Base-by-base conservation (phyloP, 1,139 yeast species). In the Pneumocystis sp. region DNA sequence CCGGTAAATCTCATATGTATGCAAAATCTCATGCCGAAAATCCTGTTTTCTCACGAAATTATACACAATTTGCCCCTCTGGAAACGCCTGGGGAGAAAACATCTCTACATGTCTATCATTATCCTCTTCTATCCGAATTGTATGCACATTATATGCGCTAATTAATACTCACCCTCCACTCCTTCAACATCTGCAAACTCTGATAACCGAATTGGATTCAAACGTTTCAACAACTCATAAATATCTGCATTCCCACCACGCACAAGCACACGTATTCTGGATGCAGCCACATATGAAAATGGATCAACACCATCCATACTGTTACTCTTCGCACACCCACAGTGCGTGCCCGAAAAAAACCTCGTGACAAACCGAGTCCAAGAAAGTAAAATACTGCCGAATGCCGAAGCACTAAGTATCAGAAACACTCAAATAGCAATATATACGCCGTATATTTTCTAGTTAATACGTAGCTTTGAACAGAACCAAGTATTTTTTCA, bases 1-100 rank as follows among this genome's bases (percentile, higher is more conserved):
- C 64, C 97, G 77, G 74, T 81, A 89, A 0, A 96, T 96, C 74
- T 93, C 97, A 69, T 91, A 84, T 74, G 91, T 97, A 70, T 87
- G 89, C 65, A 91, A 77, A 67, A 87, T 86, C 10, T 84, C 76
- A 29, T 81, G 78, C 64, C 85, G 88, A 34, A 80, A 78, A 67
- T 86, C 89, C 15, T 81, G 81, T 42, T 77, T 74, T 1, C 80
- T 75, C 31, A 74, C 76, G 69, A 84, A 83, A 66, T 86, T 86
- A 70, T 82, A 86, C 19, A 83, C 73, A 0, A 89, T 75, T 64
- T 85, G 77, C 0, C 97, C 97, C 64, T 81, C 81, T 0, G 97
- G 96, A 71, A 83, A 88, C 0, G 86, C 85, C 71, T 86, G 95
- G 0, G 97, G 97, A 2, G 44, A 40, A 25, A 25, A 12, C 21